Base-by-base conservation (phyloP, 2,329 filamentous ascomycete species). In the Curvularia spicifera region DNA sequence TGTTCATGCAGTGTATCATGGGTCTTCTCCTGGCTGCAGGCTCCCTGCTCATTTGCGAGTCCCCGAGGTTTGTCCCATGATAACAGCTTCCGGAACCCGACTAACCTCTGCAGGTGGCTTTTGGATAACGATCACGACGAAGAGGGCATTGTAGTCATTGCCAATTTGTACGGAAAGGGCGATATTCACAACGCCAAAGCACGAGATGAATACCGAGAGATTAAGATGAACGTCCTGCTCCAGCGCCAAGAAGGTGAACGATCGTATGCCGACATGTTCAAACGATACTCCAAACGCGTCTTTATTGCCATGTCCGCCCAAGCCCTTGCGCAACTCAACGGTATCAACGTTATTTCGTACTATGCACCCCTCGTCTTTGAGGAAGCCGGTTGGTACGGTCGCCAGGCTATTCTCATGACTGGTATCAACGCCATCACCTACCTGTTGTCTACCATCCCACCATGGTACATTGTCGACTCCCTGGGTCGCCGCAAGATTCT, bases 251-350 rank as follows among this genome's bases (percentile, higher is more conserved):
- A 99, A 79, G 95, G 95, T 68, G 95, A 98, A 80, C 87, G 95
- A 67, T 88, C 91, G 0, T 99, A 98, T 77, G 69, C 78, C 39
- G 95, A 98, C 62, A 99, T 99, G 95, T 99, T 98, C 83, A 89
- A 85, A 71, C 88, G 91, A 62, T 98, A 98, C 81, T 86, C 85
- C 74, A 95, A 90, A 71, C 91, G 95, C 52, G 94, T 98, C 65
- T 92, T 98, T 73, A 98, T 98, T 75, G 95, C 95, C 79, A 98
- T 98, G 95, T 98, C 94, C 33, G 95, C 95, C 4, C 95, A 98
- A 78, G 93, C 89, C 5, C 86, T 99, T 65, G 95, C 95, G 28
- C 95, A 99, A 79, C 87, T 99, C 53, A 98, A 98, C 80, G 95
- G 95, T 65, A 99, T 99, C 81, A 99, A 99, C 79, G 95, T 99